Evolutionary conservation across 23 red algal genomes (phyloP).

Genomic region (Pyropia haitanensis): DNA sequence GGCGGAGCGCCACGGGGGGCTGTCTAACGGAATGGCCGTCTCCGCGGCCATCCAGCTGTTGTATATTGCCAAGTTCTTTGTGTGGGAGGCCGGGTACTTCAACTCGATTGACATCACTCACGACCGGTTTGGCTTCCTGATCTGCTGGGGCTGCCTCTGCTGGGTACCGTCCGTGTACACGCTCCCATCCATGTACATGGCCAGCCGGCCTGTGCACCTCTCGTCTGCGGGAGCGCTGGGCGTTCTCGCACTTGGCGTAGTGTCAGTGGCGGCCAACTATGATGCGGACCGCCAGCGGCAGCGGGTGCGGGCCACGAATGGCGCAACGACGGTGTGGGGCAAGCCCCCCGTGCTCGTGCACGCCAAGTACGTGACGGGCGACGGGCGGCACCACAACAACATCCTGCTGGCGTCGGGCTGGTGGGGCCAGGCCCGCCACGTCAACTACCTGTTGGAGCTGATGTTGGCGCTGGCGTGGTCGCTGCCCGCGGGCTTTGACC

Average conservation of each 20-base stretch:
- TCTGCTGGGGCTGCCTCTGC: conserved; percentile 67
- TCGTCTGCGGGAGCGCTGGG: conserved; percentile 1
- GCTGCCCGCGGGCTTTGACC: not conserved
- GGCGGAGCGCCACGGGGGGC: conserved; percentile 32
- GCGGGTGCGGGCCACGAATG: conserved; percentile 38
- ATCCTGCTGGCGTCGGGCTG: conserved; percentile 9
- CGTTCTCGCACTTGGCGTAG: conserved; percentile 13
- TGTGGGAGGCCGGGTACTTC: conserved; percentile 70
- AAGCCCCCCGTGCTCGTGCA: conserved; percentile 19
- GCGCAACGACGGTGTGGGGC: conserved; percentile 47
- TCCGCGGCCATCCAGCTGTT: conserved; percentile 49
- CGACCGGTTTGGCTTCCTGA: conserved; percentile 66
- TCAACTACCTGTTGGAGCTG: conserved; percentile 1
- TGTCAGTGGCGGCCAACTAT: conserved; percentile 41
- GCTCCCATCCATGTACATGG: conserved; percentile 41
- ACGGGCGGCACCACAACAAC: conserved; percentile 40
- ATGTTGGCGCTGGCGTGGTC: not conserved
- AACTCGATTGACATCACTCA: conserved; percentile 77
- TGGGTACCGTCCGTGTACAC: conserved; percentile 68
- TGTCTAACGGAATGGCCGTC: conserved; percentile 62
- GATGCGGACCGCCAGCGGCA: conserved; percentile 48
- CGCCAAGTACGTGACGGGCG: conserved; percentile 52
- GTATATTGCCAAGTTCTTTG: conserved; percentile 79
- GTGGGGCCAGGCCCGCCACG: conserved; percentile 3
- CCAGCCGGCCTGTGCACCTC: conserved; percentile 21